Base-by-base conservation (phyloP, 1,284 basidiomycete genomes). In the Ganoderma multipileum region DNA sequence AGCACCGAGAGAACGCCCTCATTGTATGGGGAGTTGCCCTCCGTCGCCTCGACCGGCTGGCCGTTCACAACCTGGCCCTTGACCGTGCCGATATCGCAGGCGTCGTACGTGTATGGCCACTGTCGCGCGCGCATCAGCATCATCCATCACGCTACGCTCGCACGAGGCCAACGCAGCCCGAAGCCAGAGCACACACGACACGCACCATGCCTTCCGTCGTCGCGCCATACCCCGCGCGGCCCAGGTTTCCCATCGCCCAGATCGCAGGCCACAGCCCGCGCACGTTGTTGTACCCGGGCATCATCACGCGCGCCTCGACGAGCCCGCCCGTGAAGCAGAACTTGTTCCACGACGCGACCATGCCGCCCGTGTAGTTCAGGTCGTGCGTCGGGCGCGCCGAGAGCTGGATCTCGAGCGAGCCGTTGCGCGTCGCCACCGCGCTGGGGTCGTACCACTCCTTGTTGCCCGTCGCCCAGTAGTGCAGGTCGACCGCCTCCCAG, bases 251-350 rank as follows among this genome's bases (percentile, higher is more conserved):
- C 85, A 87, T 86, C 6, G 82, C 82, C 85, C 86, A 88, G 0
- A 84, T 79, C 41, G 83, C 84, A 54, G 85, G 86, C 85, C 85
- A 88, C 66, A 87, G 79, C 65, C 89, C 89, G 42, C 71, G 52
- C 59, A 86, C 71, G 63, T 83, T 84, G 75, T 86, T 89, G 12
- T 81, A 80, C 1, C 97, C 97, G 0, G 97, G 97, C 14, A 98
- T 82, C 16, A 87, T 87, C 20, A 96, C 89, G 9, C 86, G 85
- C 8, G 87, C 85, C 74, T 91, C 87, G 54, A 95, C 80, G 68
- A 94, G 82, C 23, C 94, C 94, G 44, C 95, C 95, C 2, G 93
- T 95, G 81, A 98, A 98, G 81, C 97, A 98, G 75, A 98, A 93
- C 79, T 98, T 95, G 79, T 95, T 95, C 94, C 95, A 95, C 20